A percentile compares a stretch with the other conserved stretches of the same genome.
These are phyloP conservation scores for Gossypium davidsonii DNA, from an alignment of 441 rosid genomes.

Conservation along the genomic window DNA sequence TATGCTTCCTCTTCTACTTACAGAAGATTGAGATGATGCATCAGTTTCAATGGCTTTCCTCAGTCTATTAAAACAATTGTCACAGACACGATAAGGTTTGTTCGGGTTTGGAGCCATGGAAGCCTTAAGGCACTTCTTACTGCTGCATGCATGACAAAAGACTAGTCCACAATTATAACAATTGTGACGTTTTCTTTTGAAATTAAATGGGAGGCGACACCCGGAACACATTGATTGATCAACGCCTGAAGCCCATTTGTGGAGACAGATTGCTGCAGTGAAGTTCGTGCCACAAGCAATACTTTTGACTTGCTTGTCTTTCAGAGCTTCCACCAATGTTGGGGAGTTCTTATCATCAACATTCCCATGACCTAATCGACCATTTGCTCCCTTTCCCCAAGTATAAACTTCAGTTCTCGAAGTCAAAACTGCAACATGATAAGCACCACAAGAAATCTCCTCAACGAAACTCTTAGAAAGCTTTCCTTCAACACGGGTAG, in stretches of 20 bases:
- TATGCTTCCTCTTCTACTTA: conserved; percentile 68
- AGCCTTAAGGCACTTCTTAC: conserved; percentile 79
- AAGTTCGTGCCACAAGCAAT: conserved; percentile 82
- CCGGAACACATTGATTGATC: conserved; percentile 99
- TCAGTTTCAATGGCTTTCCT: conserved; percentile 68
- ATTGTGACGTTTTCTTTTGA: conserved; percentile 89
- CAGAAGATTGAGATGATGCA: conserved; percentile 55
- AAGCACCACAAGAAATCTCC: conserved; percentile 92
- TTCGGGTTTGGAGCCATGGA: conserved; percentile 94
- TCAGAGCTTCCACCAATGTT: conserved; percentile 72
- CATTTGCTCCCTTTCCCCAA: conserved; percentile 98
- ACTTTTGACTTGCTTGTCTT: conserved; percentile 94
- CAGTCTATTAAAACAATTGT: conserved; percentile 70
- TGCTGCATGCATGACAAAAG: conserved; percentile 89
- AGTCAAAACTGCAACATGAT: conserved; percentile 90
- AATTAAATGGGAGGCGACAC: conserved; percentile 83
- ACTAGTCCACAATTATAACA: conserved; percentile 94
- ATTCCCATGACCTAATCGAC: conserved; percentile 91
- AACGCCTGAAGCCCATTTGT: conserved; percentile 84
- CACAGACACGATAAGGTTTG: conserved; percentile 88
- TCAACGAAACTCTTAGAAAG: conserved; percentile 75
- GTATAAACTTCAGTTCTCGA: conserved; percentile 90
- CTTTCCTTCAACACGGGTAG: conserved; percentile 78
- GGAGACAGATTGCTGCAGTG: conserved; percentile 94
- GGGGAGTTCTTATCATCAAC: conserved; percentile 81